Evolutionary conservation across 129 eudicot species (phyloP), one percentile per base, ranked within the genome.

Genomic region (Escallonia rubra): DNA sequence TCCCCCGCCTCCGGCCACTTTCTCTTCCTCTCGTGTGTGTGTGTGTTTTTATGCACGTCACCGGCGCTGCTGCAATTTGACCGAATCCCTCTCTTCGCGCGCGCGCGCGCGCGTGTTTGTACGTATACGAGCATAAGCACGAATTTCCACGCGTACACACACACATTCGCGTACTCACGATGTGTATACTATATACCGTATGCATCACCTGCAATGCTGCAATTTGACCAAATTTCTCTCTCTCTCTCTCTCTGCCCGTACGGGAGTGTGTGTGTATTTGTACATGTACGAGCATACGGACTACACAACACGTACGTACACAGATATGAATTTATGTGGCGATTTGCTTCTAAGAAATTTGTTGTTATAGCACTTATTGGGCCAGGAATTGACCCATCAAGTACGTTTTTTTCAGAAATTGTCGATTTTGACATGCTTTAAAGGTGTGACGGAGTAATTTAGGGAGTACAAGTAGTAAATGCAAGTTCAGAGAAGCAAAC

Each of bases 381-480:
- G n/a, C n/a, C n/a, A n/a, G 34, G 34, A 23, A 23, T 23, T 23
- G 34, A 23, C 34, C 34, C 16, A 54, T 11, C 59, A 54, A 11
- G 13, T 54, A 54, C n/a, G n/a, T 54, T 11, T n/a, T 50, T 9
- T 44, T 61, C 23, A 46, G 43, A 23, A 55, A 23, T 23, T 43
- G 47, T 68, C 54, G 43, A 55, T 43, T 68, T 44, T 68, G 44
- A 64, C 42, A 64, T 23, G 34, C 69, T 47, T 64, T 64, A 52
- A 56, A 68, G 72, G 54, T 8, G 47, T 68, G 72, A 14, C 63
- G 56, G 41, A 15, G 52, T 54, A 57, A 10, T 55, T 41, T 61
- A 23, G 66, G 16, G 66, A 55, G 72, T 68, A 68, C 71, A 44
- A 68, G 42, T 55, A 68, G 60, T 67, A 47, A 38, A 56, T 47